A percentile compares a stretch with the other conserved stretches of the same genome.
Evolutionary conservation across 2,329 filamentous ascomycete genomes (phyloP).

Genomic region (Xylariaceae sp.): DNA sequence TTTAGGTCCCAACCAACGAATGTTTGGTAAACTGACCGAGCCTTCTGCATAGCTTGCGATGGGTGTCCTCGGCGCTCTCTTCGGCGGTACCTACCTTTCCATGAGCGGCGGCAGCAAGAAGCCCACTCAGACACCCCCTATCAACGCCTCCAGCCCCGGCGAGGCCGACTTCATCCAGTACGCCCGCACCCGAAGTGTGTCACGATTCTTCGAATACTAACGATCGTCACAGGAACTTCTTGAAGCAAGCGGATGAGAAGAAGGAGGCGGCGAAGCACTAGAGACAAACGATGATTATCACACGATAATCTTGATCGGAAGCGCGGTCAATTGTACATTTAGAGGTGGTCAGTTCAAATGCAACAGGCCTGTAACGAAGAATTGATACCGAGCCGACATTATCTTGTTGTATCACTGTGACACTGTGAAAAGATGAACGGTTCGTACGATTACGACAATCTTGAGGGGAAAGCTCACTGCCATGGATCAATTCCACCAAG

Average conservation of each 20-base stretch:
- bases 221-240: conserved; percentile 38
- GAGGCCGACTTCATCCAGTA: conserved; percentile 64
- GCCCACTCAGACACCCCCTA: conserved; percentile 45
- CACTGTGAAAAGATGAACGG: not conserved
- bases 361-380: conserved; percentile 9
- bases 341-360: conserved; percentile 20
- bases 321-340: conserved; percentile 25
- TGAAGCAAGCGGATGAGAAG: conserved; percentile 38
- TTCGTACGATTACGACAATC: no score
- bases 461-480: no score
- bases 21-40: conserved; percentile 12
- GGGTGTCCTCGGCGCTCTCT: conserved; percentile 48
- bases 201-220: conserved; percentile 17
- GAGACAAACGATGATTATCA: conserved; percentile 13
- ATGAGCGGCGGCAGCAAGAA: conserved; percentile 42
- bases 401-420: no score
- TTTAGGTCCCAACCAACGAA: not conserved
- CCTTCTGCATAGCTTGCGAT: conserved; percentile 47
- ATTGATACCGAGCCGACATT: not conserved
- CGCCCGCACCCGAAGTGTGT: conserved; percentile 25
- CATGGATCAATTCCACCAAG: no score
- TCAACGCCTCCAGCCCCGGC: conserved; percentile 59
- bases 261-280: conserved; percentile 41
- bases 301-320: no score
- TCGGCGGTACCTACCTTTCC: conserved; percentile 43